These are phyloP conservation scores for Pythium monospermum DNA, from an alignment of 352 stramenopile genomes.

Conservation along the genomic window DNA sequence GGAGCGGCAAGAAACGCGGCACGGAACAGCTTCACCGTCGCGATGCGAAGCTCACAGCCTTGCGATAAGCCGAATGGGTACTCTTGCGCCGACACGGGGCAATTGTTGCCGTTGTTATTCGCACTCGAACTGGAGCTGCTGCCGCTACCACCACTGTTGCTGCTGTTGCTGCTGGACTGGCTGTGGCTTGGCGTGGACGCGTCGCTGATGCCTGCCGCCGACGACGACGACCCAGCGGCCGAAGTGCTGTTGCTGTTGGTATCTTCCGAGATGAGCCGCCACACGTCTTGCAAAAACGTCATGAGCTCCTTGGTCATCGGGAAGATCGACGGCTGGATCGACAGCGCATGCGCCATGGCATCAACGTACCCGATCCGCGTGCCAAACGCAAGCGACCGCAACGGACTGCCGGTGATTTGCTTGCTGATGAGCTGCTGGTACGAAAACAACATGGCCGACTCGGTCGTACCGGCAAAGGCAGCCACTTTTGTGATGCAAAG, in stretches of 20 bases:
- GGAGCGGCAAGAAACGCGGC: constrained; percentile 80
- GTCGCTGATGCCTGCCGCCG: neutral
- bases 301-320: constrained; percentile 82
- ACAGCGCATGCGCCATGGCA: constrained; percentile 76
- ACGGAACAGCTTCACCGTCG: constrained; percentile 82
- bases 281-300: constrained; percentile 83
- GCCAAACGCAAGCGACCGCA: constrained; percentile 60
- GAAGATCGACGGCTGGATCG: constrained; percentile 74
- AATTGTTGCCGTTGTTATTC: constrained; percentile 13
- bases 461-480: constrained; percentile 44
- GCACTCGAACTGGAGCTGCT: neutral
- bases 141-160: neutral
- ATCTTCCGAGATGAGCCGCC: constrained; percentile 80
- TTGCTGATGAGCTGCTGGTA: constrained; percentile 85
- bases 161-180: neutral
- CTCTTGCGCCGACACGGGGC: constrained; percentile 62
- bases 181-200: neutral
- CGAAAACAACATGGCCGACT: constrained; percentile 66
- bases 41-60: constrained; percentile 77
- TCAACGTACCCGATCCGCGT: constrained; percentile 82
- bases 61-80: constrained; percentile 86
- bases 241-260: constrained; percentile 17
- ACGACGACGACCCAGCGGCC: neutral
- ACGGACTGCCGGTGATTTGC: constrained; percentile 75
- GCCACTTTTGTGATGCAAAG: constrained; percentile 61